phyloP scores from a whole-genome alignment of 257 asterid genomes.

The Perilla frutescens region DNA sequence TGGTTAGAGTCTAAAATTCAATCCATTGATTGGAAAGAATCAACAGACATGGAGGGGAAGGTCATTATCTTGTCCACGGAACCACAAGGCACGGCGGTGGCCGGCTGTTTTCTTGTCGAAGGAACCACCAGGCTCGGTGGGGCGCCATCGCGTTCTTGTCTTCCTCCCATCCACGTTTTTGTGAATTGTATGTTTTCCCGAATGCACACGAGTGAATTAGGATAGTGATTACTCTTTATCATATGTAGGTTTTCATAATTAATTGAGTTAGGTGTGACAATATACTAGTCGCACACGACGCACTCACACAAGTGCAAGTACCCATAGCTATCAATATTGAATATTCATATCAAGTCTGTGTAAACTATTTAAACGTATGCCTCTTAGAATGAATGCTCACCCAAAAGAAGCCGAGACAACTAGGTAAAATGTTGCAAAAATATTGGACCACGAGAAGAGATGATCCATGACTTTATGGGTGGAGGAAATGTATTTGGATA shows the following conservation, averaged over 20 bases:
- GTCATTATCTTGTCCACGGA: constrained; percentile 38
- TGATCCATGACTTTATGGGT: too few species aligned
- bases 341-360: too few species aligned
- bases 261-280: constrained; percentile 38
- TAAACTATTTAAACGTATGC: too few species aligned
- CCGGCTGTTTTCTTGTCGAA: constrained; percentile 39
- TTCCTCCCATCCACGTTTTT: constrained; percentile 24
- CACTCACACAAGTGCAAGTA: too few species aligned
- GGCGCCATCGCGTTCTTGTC: constrained; percentile 43
- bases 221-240: constrained; percentile 40
- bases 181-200: constrained; percentile 35
- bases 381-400: too few species aligned
- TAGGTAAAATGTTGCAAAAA: too few species aligned
- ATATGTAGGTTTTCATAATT: constrained; percentile 38
- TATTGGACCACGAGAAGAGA: too few species aligned
- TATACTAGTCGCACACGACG: not conserved
- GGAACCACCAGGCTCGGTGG: constrained; percentile 38
- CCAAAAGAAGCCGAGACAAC: too few species aligned
- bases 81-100: constrained; percentile 21
- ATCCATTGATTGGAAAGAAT: constrained; percentile 1
- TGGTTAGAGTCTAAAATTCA: not conserved
- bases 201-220: not conserved
- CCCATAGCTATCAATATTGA: too few species aligned
- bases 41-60: not conserved
- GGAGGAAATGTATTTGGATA: too few species aligned